Evolutionary conservation across 331 rosid species (phyloP).

Genomic region (Saraca asoca): DNA sequence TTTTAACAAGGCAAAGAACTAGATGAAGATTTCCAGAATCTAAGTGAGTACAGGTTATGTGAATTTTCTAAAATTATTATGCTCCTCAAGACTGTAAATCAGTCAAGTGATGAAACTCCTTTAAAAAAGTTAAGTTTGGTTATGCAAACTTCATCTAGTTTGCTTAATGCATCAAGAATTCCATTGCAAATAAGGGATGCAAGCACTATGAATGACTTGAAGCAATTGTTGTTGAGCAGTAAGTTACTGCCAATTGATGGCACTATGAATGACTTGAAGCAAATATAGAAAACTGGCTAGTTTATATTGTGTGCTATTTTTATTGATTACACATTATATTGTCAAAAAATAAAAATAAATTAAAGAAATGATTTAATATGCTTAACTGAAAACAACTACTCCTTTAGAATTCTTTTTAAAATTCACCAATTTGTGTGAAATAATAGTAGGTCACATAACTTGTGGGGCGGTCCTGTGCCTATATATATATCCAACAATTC

Average conservation of each 20-base stretch:
- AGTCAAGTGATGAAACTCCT: slow-evolving; percentile 54
- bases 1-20: slow-evolving; percentile 71
- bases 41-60: slow-evolving; percentile 60
- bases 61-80: slow-evolving; percentile 67
- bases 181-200: slow-evolving; percentile 67
- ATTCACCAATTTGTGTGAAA: too few relatives aligned
- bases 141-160: slow-evolving; percentile 77
- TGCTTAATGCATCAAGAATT: too few relatives aligned
- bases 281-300: too few relatives aligned
- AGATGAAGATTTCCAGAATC: slow-evolving; percentile 55
- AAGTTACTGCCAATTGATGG: slow-evolving; percentile 65
- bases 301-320: too few relatives aligned
- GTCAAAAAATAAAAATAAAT: too few relatives aligned
- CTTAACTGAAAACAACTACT: too few relatives aligned
- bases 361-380: too few relatives aligned
- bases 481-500: slow-evolving; percentile 24
- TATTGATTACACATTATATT: too few relatives aligned
- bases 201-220: slow-evolving; percentile 60
- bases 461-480: too few relatives aligned
- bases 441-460: too few relatives aligned
- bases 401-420: too few relatives aligned
- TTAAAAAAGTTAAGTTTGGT: slow-evolving; percentile 51
- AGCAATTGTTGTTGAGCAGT: slow-evolving; percentile 57
- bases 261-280: slow-evolving; percentile 78
- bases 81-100: slow-evolving; percentile 48